A percentile compares a stretch with the other conserved stretches of the same genome.
phyloP scores from a whole-genome alignment of 441 rosid genomes.

The Hura crepitans region DNA sequence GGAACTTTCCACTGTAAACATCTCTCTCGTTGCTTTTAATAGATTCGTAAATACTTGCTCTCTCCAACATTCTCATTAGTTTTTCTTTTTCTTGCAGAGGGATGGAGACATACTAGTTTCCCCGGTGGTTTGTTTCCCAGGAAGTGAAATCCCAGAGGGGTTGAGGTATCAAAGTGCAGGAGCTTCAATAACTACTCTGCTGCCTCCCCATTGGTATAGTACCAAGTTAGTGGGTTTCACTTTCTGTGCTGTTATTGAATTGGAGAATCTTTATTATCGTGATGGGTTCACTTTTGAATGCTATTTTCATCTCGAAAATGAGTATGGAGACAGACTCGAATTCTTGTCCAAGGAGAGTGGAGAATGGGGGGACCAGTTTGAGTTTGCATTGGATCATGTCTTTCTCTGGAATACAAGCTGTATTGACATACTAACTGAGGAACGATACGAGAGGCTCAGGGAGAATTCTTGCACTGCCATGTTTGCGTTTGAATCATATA shows the following conservation, averaged over 20 bases:
- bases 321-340: conserved; percentile 8
- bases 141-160: conserved; percentile 16
- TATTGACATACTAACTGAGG: conserved; percentile 1
- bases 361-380: conserved; percentile 13
- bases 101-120: conserved; percentile 16
- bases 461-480: conserved; percentile 14
- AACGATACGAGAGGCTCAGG: conserved; percentile 7
- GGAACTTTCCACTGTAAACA: background rate
- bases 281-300: conserved; percentile 17
- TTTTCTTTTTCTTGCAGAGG: conserved; percentile 5
- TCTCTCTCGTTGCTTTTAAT: background rate
- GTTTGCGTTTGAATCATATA: conserved; percentile 2
- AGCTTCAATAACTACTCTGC: conserved; percentile 10
- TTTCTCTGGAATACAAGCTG: conserved; percentile 21
- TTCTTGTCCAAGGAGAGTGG: conserved; percentile 15
- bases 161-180: conserved; percentile 12
- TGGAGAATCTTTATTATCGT: conserved; percentile 6
- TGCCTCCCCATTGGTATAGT: conserved; percentile 16
- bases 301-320: conserved; percentile 6
- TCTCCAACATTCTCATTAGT: background rate
- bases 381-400: conserved; percentile 17
- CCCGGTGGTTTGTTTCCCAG: conserved; percentile 20
- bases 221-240: conserved; percentile 13
- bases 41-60: background rate
- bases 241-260: conserved; percentile 20